phyloP scores from a whole-genome alignment of 768 basidiomycete genomes.

The Dioszegia crocea region DNA sequence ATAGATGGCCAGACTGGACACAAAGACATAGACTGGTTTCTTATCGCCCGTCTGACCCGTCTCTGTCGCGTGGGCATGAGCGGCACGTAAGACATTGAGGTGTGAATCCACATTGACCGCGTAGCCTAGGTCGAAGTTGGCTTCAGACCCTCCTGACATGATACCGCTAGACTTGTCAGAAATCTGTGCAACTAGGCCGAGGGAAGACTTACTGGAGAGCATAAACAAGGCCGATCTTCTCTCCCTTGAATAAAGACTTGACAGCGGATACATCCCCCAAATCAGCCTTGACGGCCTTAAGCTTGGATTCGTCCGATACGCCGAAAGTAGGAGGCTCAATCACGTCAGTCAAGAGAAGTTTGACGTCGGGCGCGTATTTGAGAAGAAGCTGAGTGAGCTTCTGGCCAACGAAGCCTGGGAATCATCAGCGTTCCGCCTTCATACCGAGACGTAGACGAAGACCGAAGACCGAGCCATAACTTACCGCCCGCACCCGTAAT shows the following conservation, averaged over 20 bases:
- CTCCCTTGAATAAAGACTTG: slow-evolving; percentile 30
- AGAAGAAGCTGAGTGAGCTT: slow-evolving; percentile 44
- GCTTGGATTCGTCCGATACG: slow-evolving; percentile 14
- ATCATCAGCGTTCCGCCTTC: too few relatives aligned
- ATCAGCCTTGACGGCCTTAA: slow-evolving; percentile 37
- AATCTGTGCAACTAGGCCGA: neutral
- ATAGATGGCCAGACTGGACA: slow-evolving; percentile 47
- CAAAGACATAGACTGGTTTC: slow-evolving; percentile 45
- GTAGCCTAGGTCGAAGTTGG: slow-evolving; percentile 59
- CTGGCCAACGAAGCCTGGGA: slow-evolving; percentile 46
- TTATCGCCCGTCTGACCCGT: slow-evolving; percentile 18
- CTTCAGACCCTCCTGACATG: slow-evolving; percentile 63
- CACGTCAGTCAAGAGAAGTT: slow-evolving; percentile 48
- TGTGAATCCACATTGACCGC: slow-evolving; percentile 50
- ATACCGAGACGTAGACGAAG: too few relatives aligned
- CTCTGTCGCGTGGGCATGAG: slow-evolving; percentile 34
- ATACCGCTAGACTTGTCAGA: slow-evolving; percentile 52
- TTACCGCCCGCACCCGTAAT: slow-evolving; percentile 49
- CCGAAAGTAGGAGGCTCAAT: slow-evolving; percentile 34
- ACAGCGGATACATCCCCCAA: slow-evolving; percentile 22
- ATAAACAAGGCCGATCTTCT: slow-evolving; percentile 35
- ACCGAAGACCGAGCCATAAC: too few relatives aligned
- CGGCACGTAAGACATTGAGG: slow-evolving; percentile 35
- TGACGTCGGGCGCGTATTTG: slow-evolving; percentile 32
- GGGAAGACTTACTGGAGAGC: slow-evolving; percentile 34